These are phyloP conservation scores for Sporisorium scitamineum DNA, from an alignment of 1,284 basidiomycete genomes.

Conservation along the genomic window DNA sequence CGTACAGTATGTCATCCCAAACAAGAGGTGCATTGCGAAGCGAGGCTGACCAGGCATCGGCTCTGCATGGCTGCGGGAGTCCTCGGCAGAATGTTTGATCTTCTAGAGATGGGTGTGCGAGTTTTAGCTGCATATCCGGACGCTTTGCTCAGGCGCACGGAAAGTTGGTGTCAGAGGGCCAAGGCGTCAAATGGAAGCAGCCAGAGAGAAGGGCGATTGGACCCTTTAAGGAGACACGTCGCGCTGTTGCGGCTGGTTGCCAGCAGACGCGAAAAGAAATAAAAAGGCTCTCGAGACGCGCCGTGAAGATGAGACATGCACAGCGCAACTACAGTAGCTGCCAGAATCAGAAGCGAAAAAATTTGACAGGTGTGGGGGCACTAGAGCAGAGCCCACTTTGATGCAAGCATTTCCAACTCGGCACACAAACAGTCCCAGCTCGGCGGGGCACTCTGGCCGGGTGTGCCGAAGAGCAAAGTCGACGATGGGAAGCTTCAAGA, in stretches of 20 bases:
- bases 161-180: too few species aligned
- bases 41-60: not conserved
- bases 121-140: too few species aligned
- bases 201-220: not conserved
- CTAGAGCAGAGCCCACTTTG: not conserved
- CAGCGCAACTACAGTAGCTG: not conserved
- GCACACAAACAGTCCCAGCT: constrained; percentile 5
- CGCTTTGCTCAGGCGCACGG: too few species aligned
- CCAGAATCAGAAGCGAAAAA: too few species aligned
- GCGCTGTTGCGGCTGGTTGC: not conserved
- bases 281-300: not conserved
- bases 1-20: not conserved
- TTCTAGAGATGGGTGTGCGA: not conserved
- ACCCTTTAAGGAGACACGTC: not conserved
- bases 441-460: constrained; percentile 3
- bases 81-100: not conserved
- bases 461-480: constrained; percentile 2
- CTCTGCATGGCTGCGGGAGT: not conserved
- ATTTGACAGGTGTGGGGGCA: not conserved
- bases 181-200: too few species aligned
- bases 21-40: not conserved
- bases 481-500: too few species aligned
- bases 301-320: not conserved
- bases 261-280: not conserved
- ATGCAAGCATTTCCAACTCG: not conserved